These are phyloP conservation scores for Closterium sp. DNA, from an alignment of 139 green algal species.

Conservation along the genomic window DNA sequence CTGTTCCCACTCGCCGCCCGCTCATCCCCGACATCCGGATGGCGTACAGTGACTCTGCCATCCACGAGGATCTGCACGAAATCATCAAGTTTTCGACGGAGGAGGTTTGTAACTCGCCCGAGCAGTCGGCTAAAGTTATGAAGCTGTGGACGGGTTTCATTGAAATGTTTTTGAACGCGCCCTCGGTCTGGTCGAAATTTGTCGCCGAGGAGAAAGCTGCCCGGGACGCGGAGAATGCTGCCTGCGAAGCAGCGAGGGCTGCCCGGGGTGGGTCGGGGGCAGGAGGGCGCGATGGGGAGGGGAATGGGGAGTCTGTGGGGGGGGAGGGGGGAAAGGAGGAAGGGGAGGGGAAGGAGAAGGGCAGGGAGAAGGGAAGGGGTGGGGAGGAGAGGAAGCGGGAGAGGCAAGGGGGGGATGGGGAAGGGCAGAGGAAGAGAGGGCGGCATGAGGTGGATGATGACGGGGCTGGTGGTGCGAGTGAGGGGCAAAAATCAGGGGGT, in stretches of 20 bases:
- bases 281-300: slow-evolving; percentile 5
- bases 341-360: not conserved
- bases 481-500: too few relatives aligned
- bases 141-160: slow-evolving; percentile 75
- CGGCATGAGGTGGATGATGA: too few relatives aligned
- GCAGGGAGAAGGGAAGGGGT: not conserved
- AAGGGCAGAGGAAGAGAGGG: too few relatives aligned
- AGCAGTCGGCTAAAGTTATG: slow-evolving; percentile 58
- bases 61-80: slow-evolving; percentile 74
- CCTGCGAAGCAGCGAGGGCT: slow-evolving; percentile 24
- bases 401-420: too few relatives aligned
- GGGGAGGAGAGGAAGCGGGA: too few relatives aligned
- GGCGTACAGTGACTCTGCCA: slow-evolving; percentile 64
- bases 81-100: slow-evolving; percentile 69
- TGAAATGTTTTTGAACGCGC: slow-evolving; percentile 84
- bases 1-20: not conserved
- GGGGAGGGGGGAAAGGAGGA: not conserved
- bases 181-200: not conserved
- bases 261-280: slow-evolving; percentile 8
- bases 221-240: slow-evolving; percentile 15
- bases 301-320: slow-evolving; percentile 3
- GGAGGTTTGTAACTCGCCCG: slow-evolving; percentile 58
- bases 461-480: too few relatives aligned
- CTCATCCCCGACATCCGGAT: slow-evolving; percentile 68
- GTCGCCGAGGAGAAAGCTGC: slow-evolving; percentile 25